Base-by-base conservation (phyloP, 306 rosid genomes). In the Ormosia semicastrata region DNA sequence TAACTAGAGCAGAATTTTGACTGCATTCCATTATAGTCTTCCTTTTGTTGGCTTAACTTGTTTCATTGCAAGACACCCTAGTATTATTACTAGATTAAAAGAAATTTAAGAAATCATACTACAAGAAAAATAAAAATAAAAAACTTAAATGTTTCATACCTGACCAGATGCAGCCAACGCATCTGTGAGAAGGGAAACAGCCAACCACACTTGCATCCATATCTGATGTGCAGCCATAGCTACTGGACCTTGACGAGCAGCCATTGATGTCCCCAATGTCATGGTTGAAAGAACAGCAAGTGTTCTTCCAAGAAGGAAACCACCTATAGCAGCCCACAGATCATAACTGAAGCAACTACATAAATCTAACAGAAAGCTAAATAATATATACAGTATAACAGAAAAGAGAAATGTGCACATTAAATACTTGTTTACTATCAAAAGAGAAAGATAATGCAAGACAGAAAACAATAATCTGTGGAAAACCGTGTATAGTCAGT, bases 221-320 rank as follows among this genome's bases (percentile, higher is more conserved):
- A 95, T 92, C 88, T 95, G 99, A 91, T 95, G 98, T 81, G 96
- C 98, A 85, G 99, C 99, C 99, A 95, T 92, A 67, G 96, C 97
- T 50, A 91, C 94, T 4, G 99, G 97, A 78, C 99, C 99, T 87
- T 92, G 93, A 66, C 94, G 94, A 68, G 98, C 97, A 83, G 97
- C 99, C 97, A 95, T 87, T 82, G 97, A 88, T 75, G 99, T 95
- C 58, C 96, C 99, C 87, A 95, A 64, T 77, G 99, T 93, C 78
- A 92, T 79, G 76, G 99, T 95, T 13, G 90, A 50, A 76, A 93
- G 89, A 87, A 91, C 93, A 87, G 99, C 88, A 81, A 95, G 90
- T 83, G 99, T 95, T 88, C 99, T 88, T 81, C 91, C 99, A 82
- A 95, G 84, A 84, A 95, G 90, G 86, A 92, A 93, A 74, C 96